These are phyloP conservation scores for Fusarium tricinctum DNA, from an alignment of 2,329 filamentous ascomycete species.

Conservation along the genomic window DNA sequence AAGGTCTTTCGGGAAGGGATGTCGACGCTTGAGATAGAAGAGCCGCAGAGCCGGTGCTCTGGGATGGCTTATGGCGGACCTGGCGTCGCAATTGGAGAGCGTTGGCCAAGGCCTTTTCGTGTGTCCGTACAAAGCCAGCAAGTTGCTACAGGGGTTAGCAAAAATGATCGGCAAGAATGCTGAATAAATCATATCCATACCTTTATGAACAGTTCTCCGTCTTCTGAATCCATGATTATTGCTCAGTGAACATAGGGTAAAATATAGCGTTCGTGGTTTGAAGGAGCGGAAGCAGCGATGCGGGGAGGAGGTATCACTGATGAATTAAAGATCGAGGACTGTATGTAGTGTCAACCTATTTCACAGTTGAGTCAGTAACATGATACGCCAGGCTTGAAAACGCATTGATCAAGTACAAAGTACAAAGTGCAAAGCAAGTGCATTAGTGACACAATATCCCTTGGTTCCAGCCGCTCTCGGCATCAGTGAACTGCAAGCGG, in stretches of 20 bases:
- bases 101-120: conserved; percentile 97
- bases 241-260: conserved; percentile 52
- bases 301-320: conserved; percentile 12
- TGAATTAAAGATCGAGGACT: conserved; percentile 37
- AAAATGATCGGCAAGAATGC: conserved; percentile 13
- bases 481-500: conserved; percentile 14
- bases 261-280: conserved; percentile 8
- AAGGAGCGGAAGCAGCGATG: conserved; percentile 24
- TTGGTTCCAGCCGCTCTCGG: conserved; percentile 9
- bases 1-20: conserved; percentile 69
- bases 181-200: conserved; percentile 59
- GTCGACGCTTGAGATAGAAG: conserved; percentile 69
- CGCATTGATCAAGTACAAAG: conserved; percentile 15
- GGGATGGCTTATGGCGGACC: conserved; percentile 77
- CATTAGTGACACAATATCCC: conserved; percentile 17
- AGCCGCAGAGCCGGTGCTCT: conserved; percentile 72
- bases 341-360: conserved; percentile 41
- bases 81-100: conserved; percentile 88
- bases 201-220: conserved; percentile 91
- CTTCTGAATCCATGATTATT: conserved; percentile 85
- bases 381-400: conserved; percentile 24
- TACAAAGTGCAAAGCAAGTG: conserved; percentile 25
- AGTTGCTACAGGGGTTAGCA: conserved; percentile 77
- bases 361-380: conserved; percentile 42
- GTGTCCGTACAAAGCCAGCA: conserved; percentile 93